These are phyloP conservation scores for Blastobotrys americana DNA, from an alignment of 805 yeast species.

Conservation along the genomic window DNA sequence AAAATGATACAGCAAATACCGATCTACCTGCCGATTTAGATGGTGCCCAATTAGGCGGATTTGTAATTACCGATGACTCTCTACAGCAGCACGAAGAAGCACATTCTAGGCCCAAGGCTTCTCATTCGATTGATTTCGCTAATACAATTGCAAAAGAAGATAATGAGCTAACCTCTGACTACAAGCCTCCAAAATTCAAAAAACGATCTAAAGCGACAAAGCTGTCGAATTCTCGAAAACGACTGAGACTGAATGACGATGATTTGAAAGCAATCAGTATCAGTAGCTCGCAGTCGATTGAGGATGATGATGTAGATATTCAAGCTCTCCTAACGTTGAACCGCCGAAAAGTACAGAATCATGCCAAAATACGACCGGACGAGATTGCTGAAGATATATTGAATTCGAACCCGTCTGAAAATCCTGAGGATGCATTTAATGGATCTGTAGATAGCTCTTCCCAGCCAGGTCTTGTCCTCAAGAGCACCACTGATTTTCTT, in stretches of 20 bases:
- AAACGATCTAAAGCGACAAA: constrained; percentile 38
- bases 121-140: background rate
- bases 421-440: too few relatives aligned
- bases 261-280: constrained; percentile 26
- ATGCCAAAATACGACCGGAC: constrained; percentile 16
- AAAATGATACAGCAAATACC: too few relatives aligned
- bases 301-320: constrained; percentile 36
- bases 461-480: constrained; percentile 34
- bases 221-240: constrained; percentile 34
- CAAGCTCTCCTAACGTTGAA: constrained; percentile 27
- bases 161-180: constrained; percentile 23
- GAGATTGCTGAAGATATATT: constrained; percentile 36
- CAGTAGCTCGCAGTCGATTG: constrained; percentile 16
- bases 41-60: too few relatives aligned
- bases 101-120: constrained; percentile 15
- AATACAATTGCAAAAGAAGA: constrained; percentile 5
- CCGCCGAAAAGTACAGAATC: constrained; percentile 29
- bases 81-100: constrained; percentile 17
- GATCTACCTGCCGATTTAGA: too few relatives aligned
- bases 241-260: constrained; percentile 32
- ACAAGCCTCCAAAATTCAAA: constrained; percentile 34
- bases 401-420: constrained; percentile 22
- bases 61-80: constrained; percentile 26
- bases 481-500: constrained; percentile 40
- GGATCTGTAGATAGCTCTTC: too few relatives aligned